Percentiles rank a stretch among this genome's conserved stretches.
Conservation (phyloP, 257 asterid species). For the Solanum microdontum region DNA sequence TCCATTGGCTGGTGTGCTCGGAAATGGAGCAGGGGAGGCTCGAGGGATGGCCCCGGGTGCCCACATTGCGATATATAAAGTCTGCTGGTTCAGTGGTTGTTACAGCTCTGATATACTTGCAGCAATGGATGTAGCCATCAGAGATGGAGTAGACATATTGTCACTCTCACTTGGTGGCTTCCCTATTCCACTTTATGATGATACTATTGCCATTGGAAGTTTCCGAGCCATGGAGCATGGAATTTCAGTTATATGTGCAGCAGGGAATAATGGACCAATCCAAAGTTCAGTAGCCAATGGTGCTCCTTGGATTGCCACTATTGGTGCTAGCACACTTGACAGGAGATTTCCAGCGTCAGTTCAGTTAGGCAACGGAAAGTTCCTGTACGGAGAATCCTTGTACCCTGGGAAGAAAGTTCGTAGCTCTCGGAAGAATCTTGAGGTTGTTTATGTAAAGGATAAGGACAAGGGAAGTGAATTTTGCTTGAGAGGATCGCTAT, state of each 20-base stretch:
- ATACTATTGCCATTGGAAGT: conserved; percentile 81
- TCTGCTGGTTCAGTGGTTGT: conserved; percentile 83
- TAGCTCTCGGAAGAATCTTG: conserved; percentile 38
- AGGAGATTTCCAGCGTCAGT: conserved; percentile 68
- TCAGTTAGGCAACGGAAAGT: conserved; percentile 49
- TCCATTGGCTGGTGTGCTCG: conserved; percentile 36
- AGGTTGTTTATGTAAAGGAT: conserved; percentile 50
- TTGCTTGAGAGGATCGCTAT: conserved; percentile 68
- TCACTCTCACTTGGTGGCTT: conserved; percentile 85
- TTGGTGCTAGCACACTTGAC: conserved; percentile 85
- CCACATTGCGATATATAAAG: conserved; percentile 68
- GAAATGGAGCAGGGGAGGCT: conserved; percentile 69
- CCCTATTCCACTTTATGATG: conserved; percentile 72
- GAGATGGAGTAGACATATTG: conserved; percentile 72
- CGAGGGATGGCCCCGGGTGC: conserved; percentile 80
- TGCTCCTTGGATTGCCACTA: conserved; percentile 88
- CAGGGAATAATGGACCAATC: conserved; percentile 86
- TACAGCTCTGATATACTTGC: conserved; percentile 92
- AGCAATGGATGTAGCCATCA: conserved; percentile 74
- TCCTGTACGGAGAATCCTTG: conserved; percentile 70
- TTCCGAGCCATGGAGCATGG: conserved; percentile 88
- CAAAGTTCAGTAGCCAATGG: conserved; percentile 69
- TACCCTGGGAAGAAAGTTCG: conserved; percentile 46
- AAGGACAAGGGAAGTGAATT: conserved; percentile 52
- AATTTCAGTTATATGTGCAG: conserved; percentile 69